These are phyloP conservation scores for Grigorovia jiainica DNA, from an alignment of 805 yeast species.

Conservation along the genomic window DNA sequence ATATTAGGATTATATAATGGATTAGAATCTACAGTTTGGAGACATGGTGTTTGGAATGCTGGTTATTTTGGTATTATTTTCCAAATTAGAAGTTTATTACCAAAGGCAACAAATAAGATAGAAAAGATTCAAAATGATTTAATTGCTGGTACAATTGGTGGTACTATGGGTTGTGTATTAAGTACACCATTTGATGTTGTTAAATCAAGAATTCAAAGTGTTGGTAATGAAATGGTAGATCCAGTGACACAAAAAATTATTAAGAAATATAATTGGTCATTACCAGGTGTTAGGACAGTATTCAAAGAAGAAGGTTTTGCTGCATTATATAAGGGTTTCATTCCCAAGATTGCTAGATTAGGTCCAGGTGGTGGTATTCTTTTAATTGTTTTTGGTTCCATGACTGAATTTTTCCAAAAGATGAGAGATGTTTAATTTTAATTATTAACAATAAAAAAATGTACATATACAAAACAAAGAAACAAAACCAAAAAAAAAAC, in stretches of 20 bases:
- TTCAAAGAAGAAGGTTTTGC: constrained; percentile 80
- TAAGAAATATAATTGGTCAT: constrained; percentile 87
- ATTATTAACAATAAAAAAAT: constrained; percentile 6
- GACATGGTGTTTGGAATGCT: constrained; percentile 95
- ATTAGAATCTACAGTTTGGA: constrained; percentile 92
- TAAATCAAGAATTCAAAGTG: constrained; percentile 85
- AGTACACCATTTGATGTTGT: constrained; percentile 98
- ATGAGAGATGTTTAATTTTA: constrained; percentile 4
- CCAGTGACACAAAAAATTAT: constrained; percentile 50
- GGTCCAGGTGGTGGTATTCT: constrained; percentile 99
- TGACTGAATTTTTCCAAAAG: constrained; percentile 85
- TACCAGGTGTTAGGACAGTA: constrained; percentile 66
- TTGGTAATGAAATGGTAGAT: constrained; percentile 29
- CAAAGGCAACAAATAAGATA: constrained; percentile 59
- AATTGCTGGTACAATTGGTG: constrained; percentile 91
- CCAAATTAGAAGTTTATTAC: constrained; percentile 74
- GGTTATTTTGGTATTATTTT: constrained; percentile 94
- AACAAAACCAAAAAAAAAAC: neutral
- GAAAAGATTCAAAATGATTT: constrained; percentile 81
- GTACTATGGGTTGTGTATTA: constrained; percentile 88
- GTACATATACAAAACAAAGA: neutral
- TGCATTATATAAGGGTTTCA: constrained; percentile 90
- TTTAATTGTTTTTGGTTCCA: constrained; percentile 89
- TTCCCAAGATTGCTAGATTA: constrained; percentile 92
- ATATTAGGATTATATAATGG: constrained; percentile 83